Evolutionary conservation across 2,329 filamentous ascomycete genomes (phyloP).

Genomic region (Elsinoe ampelina): DNA sequence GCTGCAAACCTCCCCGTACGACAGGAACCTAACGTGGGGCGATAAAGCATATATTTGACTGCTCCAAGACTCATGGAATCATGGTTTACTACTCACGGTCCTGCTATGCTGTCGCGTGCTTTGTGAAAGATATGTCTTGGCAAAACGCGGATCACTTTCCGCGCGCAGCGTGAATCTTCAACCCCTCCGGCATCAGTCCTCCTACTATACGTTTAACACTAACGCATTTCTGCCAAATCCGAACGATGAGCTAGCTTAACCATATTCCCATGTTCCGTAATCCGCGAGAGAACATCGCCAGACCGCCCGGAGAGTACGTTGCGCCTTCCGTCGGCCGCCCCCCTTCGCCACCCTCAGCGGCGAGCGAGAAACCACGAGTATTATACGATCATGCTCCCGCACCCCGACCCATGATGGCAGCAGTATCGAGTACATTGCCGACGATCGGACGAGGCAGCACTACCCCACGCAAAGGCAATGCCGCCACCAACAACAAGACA

Average conservation of each 20-base stretch:
- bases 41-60: too few species aligned
- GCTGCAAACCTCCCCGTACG: too few species aligned
- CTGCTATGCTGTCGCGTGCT: background rate
- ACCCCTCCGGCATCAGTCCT: background rate
- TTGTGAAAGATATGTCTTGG: background rate
- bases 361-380: slow-evolving; percentile 1
- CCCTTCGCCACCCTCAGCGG: slow-evolving; percentile 40
- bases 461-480: slow-evolving; percentile 28
- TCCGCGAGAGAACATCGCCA: slow-evolving; percentile 38
- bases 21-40: too few species aligned
- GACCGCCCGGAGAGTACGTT: slow-evolving; percentile 27
- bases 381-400: slow-evolving; percentile 10
- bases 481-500: slow-evolving; percentile 29
- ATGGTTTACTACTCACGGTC: too few species aligned
- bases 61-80: too few species aligned
- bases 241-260: background rate
- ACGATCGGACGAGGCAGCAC: slow-evolving; percentile 25
- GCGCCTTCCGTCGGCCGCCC: slow-evolving; percentile 42
- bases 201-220: background rate
- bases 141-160: slow-evolving; percentile 2
- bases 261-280: slow-evolving; percentile 44
- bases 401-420: slow-evolving; percentile 25
- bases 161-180: background rate
- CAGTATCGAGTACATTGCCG: slow-evolving; percentile 20
- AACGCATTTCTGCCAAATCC: background rate